Evolutionary conservation across 129 eudicot genomes (phyloP).

Genomic region (Flaveria brownii): DNA sequence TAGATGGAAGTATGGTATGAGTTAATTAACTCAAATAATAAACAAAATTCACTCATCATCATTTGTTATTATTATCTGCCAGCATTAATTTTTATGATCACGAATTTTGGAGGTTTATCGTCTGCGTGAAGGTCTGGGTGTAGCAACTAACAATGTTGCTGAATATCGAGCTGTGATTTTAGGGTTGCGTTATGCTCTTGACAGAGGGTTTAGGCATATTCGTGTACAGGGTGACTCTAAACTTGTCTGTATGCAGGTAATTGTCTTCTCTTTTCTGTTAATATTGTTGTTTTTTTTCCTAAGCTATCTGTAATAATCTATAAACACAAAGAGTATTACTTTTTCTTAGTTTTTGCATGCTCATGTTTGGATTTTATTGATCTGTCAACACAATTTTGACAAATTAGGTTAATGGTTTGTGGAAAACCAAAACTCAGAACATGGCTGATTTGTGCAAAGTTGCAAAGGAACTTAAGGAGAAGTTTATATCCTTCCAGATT

Average conservation of each 20-base stretch:
- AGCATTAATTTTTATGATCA: constrained; percentile 4
- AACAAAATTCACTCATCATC: neutral
- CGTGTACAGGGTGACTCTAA: constrained; percentile 83
- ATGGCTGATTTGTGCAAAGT: constrained; percentile 82
- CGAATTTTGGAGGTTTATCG: constrained; percentile 57
- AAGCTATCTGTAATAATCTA: neutral
- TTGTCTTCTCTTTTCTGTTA: neutral
- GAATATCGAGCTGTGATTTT: constrained; percentile 79
- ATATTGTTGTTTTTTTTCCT: neutral
- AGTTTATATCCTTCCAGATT: constrained; percentile 69
- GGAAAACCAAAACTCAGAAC: constrained; percentile 79
- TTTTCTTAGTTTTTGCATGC: neutral
- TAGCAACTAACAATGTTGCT: constrained; percentile 82
- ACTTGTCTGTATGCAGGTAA: constrained; percentile 94
- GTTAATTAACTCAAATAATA: neutral
- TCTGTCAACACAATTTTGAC: constrained; percentile 9
- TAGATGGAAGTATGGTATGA: constrained; percentile 77
- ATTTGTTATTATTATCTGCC: neutral
- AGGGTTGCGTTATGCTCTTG: constrained; percentile 75
- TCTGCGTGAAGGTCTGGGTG: constrained; percentile 78
- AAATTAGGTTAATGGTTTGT: constrained; percentile 74
- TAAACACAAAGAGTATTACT: neutral
- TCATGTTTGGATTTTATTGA: neutral
- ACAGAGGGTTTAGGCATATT: constrained; percentile 68
- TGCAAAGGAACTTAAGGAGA: constrained; percentile 72